phyloP scores from a whole-genome alignment of 108 stramenopile genomes.

The Cyclotella cryptica region DNA sequence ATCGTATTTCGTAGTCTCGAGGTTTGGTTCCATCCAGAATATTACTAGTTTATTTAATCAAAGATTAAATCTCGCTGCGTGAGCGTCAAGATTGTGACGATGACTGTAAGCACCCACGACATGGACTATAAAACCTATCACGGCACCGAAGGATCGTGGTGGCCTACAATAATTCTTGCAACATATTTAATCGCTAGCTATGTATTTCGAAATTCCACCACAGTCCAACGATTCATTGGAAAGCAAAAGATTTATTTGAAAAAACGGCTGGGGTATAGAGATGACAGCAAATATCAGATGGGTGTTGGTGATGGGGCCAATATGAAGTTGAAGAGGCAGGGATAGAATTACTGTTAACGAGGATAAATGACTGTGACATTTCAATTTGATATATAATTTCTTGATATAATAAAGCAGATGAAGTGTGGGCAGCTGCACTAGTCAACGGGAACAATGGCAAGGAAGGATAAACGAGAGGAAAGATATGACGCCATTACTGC shows the following conservation, averaged over 20 bases:
- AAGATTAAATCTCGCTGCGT: no score
- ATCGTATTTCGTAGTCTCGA: no score
- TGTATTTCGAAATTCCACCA: constrained; percentile 26
- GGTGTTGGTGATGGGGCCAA: constrained; percentile 54
- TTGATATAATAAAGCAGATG: no score
- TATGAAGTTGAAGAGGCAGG: constrained; percentile 47
- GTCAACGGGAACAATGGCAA: no score
- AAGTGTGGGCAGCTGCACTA: no score
- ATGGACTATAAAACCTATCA: constrained; percentile 39
- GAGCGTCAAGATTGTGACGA: background rate
- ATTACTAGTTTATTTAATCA: no score
- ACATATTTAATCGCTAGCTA: constrained; percentile 10
- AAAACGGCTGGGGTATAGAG: constrained; percentile 51
- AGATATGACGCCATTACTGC: no score
- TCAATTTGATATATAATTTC: no score
- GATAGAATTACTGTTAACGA: background rate
- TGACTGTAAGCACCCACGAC: background rate
- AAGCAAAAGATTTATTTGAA: constrained; percentile 49
- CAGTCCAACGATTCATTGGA: constrained; percentile 37
- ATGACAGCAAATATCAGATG: constrained; percentile 53
- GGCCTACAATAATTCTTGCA: constrained; percentile 30
- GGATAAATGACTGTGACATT: no score
- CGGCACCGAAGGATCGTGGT: constrained; percentile 48
- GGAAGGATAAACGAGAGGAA: no score
- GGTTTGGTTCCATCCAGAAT: no score